Percentiles rank a stretch among this genome's conserved stretches.
Evolutionary conservation across 768 basidiomycete genomes (phyloP).

Genomic region (Lactarius tabidus): DNA sequence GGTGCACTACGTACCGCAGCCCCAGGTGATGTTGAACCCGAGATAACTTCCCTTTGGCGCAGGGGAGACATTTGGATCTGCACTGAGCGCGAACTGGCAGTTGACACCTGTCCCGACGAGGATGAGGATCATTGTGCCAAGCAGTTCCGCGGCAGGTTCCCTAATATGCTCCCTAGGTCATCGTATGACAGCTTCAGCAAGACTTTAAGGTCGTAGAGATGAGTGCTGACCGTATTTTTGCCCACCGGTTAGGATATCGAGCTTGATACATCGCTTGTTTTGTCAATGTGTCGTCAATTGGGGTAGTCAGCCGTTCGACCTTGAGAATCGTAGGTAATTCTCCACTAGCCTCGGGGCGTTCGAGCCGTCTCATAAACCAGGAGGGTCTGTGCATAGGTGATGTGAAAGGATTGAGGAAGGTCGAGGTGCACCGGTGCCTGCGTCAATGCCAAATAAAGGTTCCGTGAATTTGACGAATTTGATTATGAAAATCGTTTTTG

Average conservation of each 20-base stretch:
- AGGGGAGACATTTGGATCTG: conserved; percentile 21
- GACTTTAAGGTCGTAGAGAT: neutral
- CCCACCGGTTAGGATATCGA: conserved; percentile 26
- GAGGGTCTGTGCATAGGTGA: neutral
- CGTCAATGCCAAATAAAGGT: neutral
- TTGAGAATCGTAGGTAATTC: neutral
- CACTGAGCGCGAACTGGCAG: conserved; percentile 29
- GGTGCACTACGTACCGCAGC: conserved; percentile 21
- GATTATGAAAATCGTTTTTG: neutral
- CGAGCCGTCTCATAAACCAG: neutral
- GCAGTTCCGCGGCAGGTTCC: conserved; percentile 29
- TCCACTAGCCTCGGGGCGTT: neutral
- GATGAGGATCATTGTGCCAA: conserved; percentile 30
- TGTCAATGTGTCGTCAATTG: neutral
- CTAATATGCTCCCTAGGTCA: conserved; percentile 13
- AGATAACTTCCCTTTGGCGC: conserved; percentile 28
- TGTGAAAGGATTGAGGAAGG: neutral
- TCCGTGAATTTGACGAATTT: conserved; percentile 10
- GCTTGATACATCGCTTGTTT: conserved; percentile 1
- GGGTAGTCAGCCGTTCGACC: neutral
- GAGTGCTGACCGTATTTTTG: conserved; percentile 21
- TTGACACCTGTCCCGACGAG: conserved; percentile 29
- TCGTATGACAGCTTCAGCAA: neutral
- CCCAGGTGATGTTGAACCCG: conserved; percentile 27
- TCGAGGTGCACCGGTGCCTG: neutral